phyloP scores from a whole-genome alignment of 768 basidiomycete genomes.

The Tubosaeta sp. region DNA sequence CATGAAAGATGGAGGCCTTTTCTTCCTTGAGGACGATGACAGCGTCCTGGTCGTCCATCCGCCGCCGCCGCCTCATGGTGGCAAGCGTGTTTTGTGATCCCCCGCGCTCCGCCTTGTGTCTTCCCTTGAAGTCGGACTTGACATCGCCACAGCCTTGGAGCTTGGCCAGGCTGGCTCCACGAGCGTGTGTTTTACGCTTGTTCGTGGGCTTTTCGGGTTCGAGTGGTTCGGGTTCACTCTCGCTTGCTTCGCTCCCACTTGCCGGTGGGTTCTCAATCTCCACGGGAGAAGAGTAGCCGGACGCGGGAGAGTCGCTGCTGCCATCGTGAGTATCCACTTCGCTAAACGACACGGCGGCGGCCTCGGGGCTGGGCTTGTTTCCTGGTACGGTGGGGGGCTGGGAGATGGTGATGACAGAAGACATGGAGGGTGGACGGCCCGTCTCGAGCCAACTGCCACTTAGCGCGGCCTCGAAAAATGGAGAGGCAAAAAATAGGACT shows the following conservation, averaged over 20 bases:
- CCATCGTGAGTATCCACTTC: slow-evolving; percentile 43
- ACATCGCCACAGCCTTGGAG: slow-evolving; percentile 39
- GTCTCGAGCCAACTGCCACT: slow-evolving; percentile 93
- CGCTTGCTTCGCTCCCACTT: slow-evolving; percentile 33
- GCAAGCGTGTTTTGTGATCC: slow-evolving; percentile 35
- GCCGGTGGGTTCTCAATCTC: slow-evolving; percentile 34
- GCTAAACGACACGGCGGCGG: slow-evolving; percentile 58
- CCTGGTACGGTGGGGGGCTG: slow-evolving; percentile 63
- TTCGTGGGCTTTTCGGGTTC: slow-evolving; percentile 11
- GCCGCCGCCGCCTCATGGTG: slow-evolving; percentile 39
- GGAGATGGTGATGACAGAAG: slow-evolving; percentile 80
- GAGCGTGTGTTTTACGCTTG: slow-evolving; percentile 36
- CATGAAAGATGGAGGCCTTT: slow-evolving; percentile 83
- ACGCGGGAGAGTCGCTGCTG: slow-evolving; percentile 24
- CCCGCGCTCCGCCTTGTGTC: slow-evolving; percentile 13
- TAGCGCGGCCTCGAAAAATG: slow-evolving; percentile 89
- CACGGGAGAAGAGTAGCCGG: slow-evolving; percentile 41
- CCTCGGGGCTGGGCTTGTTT: slow-evolving; percentile 37
- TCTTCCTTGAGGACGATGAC: slow-evolving; percentile 90
- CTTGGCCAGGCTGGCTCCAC: slow-evolving; percentile 56
- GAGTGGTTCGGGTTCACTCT: slow-evolving; percentile 33
- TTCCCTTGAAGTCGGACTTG: slow-evolving; percentile 25
- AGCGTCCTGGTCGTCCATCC: slow-evolving; percentile 61
- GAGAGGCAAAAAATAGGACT: slow-evolving; percentile 87
- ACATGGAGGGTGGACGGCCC: slow-evolving; percentile 72